Percentiles rank a stretch among this genome's conserved stretches.
phyloP scores from a whole-genome alignment of 2,329 filamentous ascomycete species.

The Exophiala bonariae region DNA sequence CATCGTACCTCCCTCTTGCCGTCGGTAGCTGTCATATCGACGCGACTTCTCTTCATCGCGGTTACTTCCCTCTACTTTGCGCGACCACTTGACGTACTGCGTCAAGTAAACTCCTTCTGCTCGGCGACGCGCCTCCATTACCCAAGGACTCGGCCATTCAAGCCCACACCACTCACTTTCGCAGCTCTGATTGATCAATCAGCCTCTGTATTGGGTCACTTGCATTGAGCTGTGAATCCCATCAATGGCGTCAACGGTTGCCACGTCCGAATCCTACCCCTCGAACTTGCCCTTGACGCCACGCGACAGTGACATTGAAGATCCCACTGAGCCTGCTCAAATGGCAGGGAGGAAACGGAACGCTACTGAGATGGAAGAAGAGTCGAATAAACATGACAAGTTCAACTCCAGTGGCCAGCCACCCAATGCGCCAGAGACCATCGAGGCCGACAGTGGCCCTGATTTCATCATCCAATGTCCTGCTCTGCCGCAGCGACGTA shows the following conservation, averaged over 20 bases:
- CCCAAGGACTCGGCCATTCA: no score
- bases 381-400: not conserved
- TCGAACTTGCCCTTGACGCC: constrained; percentile 11
- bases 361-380: constrained; percentile 21
- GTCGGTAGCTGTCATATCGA: no score
- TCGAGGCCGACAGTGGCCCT: constrained; percentile 11
- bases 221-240: not conserved
- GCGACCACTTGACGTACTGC: no score
- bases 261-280: constrained; percentile 7
- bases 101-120: no score
- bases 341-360: constrained; percentile 19
- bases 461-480: constrained; percentile 19
- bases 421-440: constrained; percentile 6
- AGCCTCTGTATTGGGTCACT: no score
- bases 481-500: not conserved
- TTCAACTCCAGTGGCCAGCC: not conserved
- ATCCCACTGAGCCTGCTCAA: not conserved
- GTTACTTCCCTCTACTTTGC: no score
- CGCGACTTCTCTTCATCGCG: no score
- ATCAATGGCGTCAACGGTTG: constrained; percentile 11
- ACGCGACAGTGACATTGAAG: constrained; percentile 11
- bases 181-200: no score
- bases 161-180: no score
- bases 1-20: no score
- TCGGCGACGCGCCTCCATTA: no score